Conservation (phyloP, 495 filamentous ascomycete genomes). For the Penicillium arizonense region DNA sequence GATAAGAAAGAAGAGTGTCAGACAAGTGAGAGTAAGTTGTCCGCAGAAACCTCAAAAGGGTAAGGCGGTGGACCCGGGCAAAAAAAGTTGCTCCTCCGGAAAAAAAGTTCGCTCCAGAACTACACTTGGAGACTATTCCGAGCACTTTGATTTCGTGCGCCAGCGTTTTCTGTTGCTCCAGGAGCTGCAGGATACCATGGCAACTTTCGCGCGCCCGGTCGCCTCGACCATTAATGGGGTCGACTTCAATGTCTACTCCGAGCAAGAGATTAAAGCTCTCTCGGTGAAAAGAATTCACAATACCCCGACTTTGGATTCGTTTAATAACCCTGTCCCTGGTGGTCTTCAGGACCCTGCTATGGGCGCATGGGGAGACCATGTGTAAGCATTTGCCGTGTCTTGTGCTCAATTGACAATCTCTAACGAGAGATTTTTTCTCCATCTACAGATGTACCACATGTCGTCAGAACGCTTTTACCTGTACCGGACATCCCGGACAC, state of each 20-base stretch:
- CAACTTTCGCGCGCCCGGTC: slow-evolving; percentile 88
- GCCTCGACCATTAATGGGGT: slow-evolving; percentile 81
- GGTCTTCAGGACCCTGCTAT: slow-evolving; percentile 92
- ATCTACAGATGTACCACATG: slow-evolving; percentile 80
- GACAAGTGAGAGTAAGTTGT: background rate
- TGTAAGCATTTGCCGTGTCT: slow-evolving; percentile 52
- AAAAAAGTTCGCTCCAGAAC: slow-evolving; percentile 27
- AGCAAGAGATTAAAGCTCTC: slow-evolving; percentile 79
- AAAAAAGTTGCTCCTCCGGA: slow-evolving; percentile 29
- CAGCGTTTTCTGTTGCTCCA: slow-evolving; percentile 42
- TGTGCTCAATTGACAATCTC: background rate
- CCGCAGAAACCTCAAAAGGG: slow-evolving; percentile 12
- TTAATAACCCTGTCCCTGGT: slow-evolving; percentile 79
- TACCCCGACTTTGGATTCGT: slow-evolving; percentile 82
- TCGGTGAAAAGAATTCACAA: slow-evolving; percentile 93
- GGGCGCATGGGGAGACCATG: slow-evolving; percentile 81
- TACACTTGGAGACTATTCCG: slow-evolving; percentile 25
- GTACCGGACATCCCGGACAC: slow-evolving; percentile 91
- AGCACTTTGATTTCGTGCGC: slow-evolving; percentile 31
- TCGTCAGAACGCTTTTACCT: slow-evolving; percentile 70
- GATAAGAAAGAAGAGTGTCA: slow-evolving; percentile 1
- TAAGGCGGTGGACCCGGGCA: slow-evolving; percentile 27
- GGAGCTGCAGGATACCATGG: slow-evolving; percentile 47
- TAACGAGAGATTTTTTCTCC: slow-evolving; percentile 21
- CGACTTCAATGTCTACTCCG: slow-evolving; percentile 79